Percentiles rank a stretch among this genome's conserved stretches.
Conservation (phyloP, 768 basidiomycete genomes). For the Rhizopogon sp. region DNA sequence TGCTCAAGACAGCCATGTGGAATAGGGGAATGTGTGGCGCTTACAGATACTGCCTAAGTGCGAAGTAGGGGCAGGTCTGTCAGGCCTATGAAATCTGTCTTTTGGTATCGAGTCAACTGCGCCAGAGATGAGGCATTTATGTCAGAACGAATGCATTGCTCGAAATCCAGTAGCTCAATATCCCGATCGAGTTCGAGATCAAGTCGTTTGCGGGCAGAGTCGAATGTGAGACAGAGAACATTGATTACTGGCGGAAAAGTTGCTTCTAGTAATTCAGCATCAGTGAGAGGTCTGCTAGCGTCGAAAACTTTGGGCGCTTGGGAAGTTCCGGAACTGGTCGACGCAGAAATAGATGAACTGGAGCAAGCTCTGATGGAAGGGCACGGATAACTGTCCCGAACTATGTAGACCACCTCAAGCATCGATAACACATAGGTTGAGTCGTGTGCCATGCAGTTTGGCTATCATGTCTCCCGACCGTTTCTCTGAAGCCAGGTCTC, state of each 20-base stretch:
- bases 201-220: conserved; percentile 49
- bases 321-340: no score
- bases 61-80: conserved; percentile 63
- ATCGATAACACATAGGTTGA: conserved; percentile 69
- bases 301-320: no score
- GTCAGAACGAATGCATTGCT: conserved; percentile 69
- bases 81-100: conserved; percentile 67
- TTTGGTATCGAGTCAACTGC: conserved; percentile 80
- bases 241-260: conserved; percentile 64
- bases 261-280: conserved; percentile 56
- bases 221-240: conserved; percentile 59
- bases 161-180: conserved; percentile 77
- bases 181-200: conserved; percentile 72
- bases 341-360: conserved; percentile 81
- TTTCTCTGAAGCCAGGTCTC: conserved; percentile 61
- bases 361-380: conserved; percentile 78
- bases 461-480: conserved; percentile 83
- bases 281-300: no score
- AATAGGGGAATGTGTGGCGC: conserved; percentile 77
- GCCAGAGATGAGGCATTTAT: conserved; percentile 61
- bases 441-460: conserved; percentile 68
- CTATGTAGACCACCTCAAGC: conserved; percentile 76
- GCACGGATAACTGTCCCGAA: conserved; percentile 55
- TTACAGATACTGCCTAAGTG: conserved; percentile 62
- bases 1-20: conserved; percentile 78